These are phyloP conservation scores for Salicornia ramosissima DNA, from an alignment of 148 eudicot genomes.

Conservation along the genomic window DNA sequence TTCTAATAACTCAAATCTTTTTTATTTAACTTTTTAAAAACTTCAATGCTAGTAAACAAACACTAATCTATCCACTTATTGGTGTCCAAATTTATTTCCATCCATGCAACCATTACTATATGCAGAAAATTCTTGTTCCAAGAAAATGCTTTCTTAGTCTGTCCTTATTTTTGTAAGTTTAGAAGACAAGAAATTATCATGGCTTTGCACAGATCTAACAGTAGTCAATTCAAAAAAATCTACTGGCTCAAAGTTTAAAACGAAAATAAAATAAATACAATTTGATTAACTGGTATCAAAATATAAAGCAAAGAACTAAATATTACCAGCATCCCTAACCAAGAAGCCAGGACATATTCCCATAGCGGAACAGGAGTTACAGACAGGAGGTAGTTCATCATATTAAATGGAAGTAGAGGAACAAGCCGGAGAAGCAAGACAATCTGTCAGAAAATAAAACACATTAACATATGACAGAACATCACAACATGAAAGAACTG, in stretches of 20 bases:
- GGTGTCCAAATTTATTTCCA: too few relatives aligned
- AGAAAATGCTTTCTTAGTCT: neutral
- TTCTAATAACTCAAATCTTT: too few relatives aligned
- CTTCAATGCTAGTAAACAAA: too few relatives aligned
- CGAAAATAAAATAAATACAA: neutral
- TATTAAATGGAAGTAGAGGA: constrained; percentile 86
- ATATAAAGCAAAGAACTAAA: constrained; percentile 6
- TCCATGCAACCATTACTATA: too few relatives aligned
- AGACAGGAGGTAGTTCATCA: constrained; percentile 87
- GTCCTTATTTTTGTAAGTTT: neutral
- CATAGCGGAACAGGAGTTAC: constrained; percentile 85
- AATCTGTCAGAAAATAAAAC: constrained; percentile 47
- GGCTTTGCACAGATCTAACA: neutral
- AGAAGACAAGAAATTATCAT: constrained; percentile 2
- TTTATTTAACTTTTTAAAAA: too few relatives aligned
- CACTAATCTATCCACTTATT: too few relatives aligned
- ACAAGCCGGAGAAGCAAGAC: constrained; percentile 90
- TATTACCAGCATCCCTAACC: constrained; percentile 97
- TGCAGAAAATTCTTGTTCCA: too few relatives aligned
- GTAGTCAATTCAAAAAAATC: neutral
- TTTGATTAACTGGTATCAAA: neutral
- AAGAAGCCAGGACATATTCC: constrained; percentile 81
- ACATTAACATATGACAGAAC: constrained; percentile 7
- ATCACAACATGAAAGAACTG: neutral
- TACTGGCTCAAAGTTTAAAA: neutral